Evolutionary conservation across 345 rosid genomes (phyloP).

Genomic region (Citropsis articulata): DNA sequence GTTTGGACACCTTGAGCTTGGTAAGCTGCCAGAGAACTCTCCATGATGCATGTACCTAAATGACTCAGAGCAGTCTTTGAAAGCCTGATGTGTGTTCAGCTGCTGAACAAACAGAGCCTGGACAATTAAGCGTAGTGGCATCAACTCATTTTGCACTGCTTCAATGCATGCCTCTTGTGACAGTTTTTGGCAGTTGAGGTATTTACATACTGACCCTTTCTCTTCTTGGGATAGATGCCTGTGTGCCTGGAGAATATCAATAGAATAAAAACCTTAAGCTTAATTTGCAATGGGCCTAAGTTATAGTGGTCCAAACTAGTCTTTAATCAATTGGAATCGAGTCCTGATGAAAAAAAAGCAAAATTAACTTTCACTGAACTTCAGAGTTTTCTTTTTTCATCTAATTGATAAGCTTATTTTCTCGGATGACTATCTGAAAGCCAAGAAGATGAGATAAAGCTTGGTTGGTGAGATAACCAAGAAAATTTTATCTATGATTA

Average conservation of each 20-base stretch:
- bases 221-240: slow-evolving; percentile 55
- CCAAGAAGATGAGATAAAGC: not conserved
- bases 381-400: not conserved
- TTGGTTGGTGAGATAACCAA: not conserved
- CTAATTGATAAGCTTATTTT: not conserved
- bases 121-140: slow-evolving; percentile 76
- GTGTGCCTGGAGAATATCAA: slow-evolving; percentile 42
- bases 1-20: slow-evolving; percentile 59
- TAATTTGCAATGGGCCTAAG: not conserved
- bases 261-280: not conserved
- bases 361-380: not conserved
- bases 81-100: slow-evolving; percentile 68
- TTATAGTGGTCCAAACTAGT: not conserved
- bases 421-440: not conserved
- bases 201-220: slow-evolving; percentile 57
- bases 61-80: slow-evolving; percentile 71
- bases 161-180: slow-evolving; percentile 70
- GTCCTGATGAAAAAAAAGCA: not conserved
- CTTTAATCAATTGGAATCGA: too few species aligned
- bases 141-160: slow-evolving; percentile 75
- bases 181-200: slow-evolving; percentile 70
- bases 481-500: not conserved
- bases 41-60: slow-evolving; percentile 42
- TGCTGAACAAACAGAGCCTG: slow-evolving; percentile 78
- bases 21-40: slow-evolving; percentile 50